Base-by-base conservation (phyloP, 176 grass and related monocot species). In the Eleusine coracana region DNA sequence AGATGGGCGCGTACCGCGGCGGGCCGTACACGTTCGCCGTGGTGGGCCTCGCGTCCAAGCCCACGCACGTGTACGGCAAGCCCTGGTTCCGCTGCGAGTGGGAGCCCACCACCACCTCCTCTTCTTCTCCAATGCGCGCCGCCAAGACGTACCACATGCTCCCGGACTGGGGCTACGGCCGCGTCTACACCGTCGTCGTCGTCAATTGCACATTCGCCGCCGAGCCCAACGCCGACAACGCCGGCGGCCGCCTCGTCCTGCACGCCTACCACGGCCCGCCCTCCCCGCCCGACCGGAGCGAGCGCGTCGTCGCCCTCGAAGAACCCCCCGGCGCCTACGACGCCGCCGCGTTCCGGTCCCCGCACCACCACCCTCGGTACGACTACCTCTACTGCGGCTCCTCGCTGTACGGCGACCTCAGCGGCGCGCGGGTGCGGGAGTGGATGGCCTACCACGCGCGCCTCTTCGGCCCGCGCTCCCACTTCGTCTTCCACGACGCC, bases 101-200 rank as follows among this genome's bases (percentile, higher is more conserved):
- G 94, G 77, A 85, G 39, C 83, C 92, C 39, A 77, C 4, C n/a
- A 0, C 40, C 3, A 67, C 71, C 60, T 27, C 75, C 18, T 21
- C 82, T 3, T 0, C 72, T 2, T 17, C 80, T 60, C 83, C 68
- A 16, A 78, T 87, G 37, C 84, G 85, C 61, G 85, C 89, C 1
- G 80, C 89, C 36, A 99, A 76, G 77, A 76, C 93, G 11, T 99
- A 93, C 87, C 89, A 90, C 83, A 96, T 99, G 91, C 87, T 92
- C 56, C 96, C 96, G 18, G 96, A 99, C 86, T 99, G 96, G 96
- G 96, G 96, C 81, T 99, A 99, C 83, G 96, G 96, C 91, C 96
- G 87, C 25, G 89, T 96, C 41, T 99, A 99, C 89, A 96, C 96
- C 21, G 91, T 92, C 21, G 93, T 99, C 48, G 80, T 99, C 72